phyloP scores from a whole-genome alignment of 2,329 filamentous ascomycete species.

The Colletotrichum salicis region DNA sequence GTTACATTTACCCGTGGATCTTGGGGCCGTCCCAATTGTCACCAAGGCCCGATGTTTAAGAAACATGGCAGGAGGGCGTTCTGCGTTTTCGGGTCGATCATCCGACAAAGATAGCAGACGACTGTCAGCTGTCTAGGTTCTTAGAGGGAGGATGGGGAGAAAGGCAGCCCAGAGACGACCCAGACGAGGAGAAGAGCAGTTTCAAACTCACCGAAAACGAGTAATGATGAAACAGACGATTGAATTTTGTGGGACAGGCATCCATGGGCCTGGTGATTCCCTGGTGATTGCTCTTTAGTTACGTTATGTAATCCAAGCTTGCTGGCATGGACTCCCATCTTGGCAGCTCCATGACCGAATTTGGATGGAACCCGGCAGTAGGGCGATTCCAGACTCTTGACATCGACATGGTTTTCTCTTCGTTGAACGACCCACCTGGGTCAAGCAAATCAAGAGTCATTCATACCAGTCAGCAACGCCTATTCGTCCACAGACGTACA shows the following conservation, averaged over 20 bases:
- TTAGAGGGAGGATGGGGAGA: neutral
- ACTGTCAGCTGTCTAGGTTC: too few species aligned
- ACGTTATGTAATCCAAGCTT: neutral
- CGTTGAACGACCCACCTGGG: neutral
- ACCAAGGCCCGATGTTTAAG: neutral
- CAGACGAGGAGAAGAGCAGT: neutral
- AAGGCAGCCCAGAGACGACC: neutral
- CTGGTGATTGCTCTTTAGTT: neutral
- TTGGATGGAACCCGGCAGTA: neutral
- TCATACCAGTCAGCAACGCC: too few species aligned
- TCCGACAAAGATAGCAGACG: constrained; percentile 3
- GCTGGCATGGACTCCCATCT: neutral
- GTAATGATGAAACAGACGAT: constrained; percentile 20
- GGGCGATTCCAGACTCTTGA: constrained; percentile 1
- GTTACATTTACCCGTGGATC: neutral
- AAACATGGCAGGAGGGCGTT: neutral
- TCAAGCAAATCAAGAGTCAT: too few species aligned
- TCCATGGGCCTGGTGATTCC: constrained; percentile 20
- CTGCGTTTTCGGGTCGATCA: constrained; percentile 24
- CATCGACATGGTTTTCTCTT: neutral
- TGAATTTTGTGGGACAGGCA: constrained; percentile 15
- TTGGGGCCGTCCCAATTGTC: constrained; percentile 6
- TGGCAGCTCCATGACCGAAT: constrained; percentile 7
- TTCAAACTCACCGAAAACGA: constrained; percentile 16
- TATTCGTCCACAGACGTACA: too few species aligned